phyloP scores from a whole-genome alignment of 805 yeast species.

The Starmerella vitae region DNA sequence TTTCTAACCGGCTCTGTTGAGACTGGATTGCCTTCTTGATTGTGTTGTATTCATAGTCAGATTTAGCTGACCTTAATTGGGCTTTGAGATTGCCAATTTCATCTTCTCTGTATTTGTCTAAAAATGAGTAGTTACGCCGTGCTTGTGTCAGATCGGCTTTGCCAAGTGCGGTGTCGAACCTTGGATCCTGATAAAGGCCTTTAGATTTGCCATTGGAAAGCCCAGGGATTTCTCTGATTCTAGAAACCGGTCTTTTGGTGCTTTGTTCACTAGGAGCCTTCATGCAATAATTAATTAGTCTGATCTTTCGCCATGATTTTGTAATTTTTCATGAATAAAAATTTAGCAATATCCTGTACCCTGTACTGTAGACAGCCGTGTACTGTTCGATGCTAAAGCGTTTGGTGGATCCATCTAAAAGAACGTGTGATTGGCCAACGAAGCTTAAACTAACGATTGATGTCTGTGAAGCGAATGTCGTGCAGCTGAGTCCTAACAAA shows the following conservation, averaged over 20 bases:
- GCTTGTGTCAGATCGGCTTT: slow-evolving; percentile 56
- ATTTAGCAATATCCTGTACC: neutral
- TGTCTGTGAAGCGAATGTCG: slow-evolving; percentile 8
- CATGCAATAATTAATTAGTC: slow-evolving; percentile 31
- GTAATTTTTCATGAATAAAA: neutral
- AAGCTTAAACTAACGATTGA: slow-evolving; percentile 7
- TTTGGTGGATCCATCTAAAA: slow-evolving; percentile 16
- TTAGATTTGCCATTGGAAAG: slow-evolving; percentile 24
- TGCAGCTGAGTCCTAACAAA: slow-evolving; percentile 9
- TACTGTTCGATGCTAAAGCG: slow-evolving; percentile 9
- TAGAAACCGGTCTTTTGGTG: slow-evolving; percentile 55
- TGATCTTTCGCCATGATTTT: slow-evolving; percentile 31
- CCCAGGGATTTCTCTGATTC: slow-evolving; percentile 53
- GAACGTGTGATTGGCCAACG: slow-evolving; percentile 13
- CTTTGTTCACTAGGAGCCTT: slow-evolving; percentile 83
- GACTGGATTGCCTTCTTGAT: slow-evolving; percentile 27
- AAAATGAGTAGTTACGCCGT: slow-evolving; percentile 66
- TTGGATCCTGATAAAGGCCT: slow-evolving; percentile 57
- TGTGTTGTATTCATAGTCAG: slow-evolving; percentile 32
- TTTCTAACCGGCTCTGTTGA: slow-evolving; percentile 35
- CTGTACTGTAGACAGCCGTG: no score
- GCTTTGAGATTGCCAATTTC: slow-evolving; percentile 53
- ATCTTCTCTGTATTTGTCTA: slow-evolving; percentile 68
- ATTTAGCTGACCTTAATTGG: slow-evolving; percentile 34
- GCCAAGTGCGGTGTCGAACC: slow-evolving; percentile 86